Percentiles rank a stretch among this genome's conserved stretches.
These are phyloP conservation scores for Diplosphaera chodatii DNA, from an alignment of 139 green algal species.

Conservation along the genomic window DNA sequence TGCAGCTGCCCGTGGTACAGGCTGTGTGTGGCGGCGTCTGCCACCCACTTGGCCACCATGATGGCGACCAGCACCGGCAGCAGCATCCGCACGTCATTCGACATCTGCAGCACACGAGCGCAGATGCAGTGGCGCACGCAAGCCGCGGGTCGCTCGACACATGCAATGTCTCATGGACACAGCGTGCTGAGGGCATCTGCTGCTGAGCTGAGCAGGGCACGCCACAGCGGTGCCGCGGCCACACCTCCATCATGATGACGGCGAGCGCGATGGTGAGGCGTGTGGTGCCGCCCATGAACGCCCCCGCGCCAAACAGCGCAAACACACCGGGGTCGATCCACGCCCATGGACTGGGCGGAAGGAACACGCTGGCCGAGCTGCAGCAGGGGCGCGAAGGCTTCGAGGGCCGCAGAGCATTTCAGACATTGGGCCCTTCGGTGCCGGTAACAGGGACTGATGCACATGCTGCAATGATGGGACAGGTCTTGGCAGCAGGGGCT, in stretches of 20 bases:
- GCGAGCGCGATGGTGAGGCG: conserved; percentile 80
- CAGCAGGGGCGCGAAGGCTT: neutral
- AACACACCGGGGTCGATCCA: conserved; percentile 87
- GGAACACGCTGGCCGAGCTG: conserved; percentile 36
- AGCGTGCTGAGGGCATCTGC: too few species aligned
- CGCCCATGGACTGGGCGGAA: conserved; percentile 54
- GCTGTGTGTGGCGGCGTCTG: conserved; percentile 61
- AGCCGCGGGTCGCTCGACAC: too few species aligned
- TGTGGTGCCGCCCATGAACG: conserved; percentile 86
- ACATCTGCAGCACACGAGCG: conserved; percentile 44
- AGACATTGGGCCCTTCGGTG: too few species aligned
- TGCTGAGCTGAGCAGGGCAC: too few species aligned
- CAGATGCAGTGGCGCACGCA: too few species aligned
- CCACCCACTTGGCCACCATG: conserved; percentile 78
- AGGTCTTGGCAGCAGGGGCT: too few species aligned
- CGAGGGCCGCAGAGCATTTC: neutral
- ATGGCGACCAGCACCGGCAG: conserved; percentile 79
- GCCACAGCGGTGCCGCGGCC: too few species aligned
- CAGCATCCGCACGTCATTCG: conserved; percentile 81
- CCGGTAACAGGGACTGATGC: too few species aligned
- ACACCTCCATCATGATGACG: conserved; percentile 88
- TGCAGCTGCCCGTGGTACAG: conserved; percentile 81
- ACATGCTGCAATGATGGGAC: too few species aligned
- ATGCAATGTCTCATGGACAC: too few species aligned
- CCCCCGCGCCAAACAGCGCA: conserved; percentile 78